phyloP scores from a whole-genome alignment of 2,329 filamentous ascomycete species.

The Penicillium hordei region DNA sequence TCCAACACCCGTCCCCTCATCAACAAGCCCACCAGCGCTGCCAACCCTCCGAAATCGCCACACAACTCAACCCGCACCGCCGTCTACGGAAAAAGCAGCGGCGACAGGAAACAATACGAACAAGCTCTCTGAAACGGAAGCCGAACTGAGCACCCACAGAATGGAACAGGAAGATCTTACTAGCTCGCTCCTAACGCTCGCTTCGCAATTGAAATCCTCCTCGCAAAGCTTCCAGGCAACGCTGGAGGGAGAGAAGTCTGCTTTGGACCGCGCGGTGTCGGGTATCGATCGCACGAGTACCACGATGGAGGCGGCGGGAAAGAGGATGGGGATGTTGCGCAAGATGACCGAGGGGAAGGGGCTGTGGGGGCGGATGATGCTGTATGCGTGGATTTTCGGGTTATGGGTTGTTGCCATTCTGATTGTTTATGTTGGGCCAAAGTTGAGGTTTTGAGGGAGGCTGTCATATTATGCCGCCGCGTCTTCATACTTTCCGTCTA shows the following conservation, averaged over 20 bases:
- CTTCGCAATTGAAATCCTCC: slow-evolving; percentile 71
- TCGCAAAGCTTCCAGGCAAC: slow-evolving; percentile 69
- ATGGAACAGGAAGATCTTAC: slow-evolving; percentile 81
- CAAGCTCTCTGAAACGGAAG: slow-evolving; percentile 57
- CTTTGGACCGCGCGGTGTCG: slow-evolving; percentile 68
- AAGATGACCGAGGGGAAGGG: slow-evolving; percentile 85
- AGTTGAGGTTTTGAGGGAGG: slow-evolving; percentile 72
- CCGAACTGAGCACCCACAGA: slow-evolving; percentile 72
- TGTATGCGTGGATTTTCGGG: slow-evolving; percentile 81
- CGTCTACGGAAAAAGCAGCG: slow-evolving; percentile 18
- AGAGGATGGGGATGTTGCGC: slow-evolving; percentile 72
- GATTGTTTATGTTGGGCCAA: slow-evolving; percentile 82
- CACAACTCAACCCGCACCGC: slow-evolving; percentile 4
- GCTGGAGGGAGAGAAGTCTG: slow-evolving; percentile 71
- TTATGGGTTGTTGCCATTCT: slow-evolving; percentile 76
- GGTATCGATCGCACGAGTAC: slow-evolving; percentile 75
- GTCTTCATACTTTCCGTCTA: neutral
- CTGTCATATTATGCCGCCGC: neutral
- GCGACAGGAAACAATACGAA: slow-evolving; percentile 11
- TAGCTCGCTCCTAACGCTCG: slow-evolving; percentile 76
- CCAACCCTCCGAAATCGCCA: slow-evolving; percentile 32
- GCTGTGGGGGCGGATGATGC: slow-evolving; percentile 78
- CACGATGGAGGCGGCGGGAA: slow-evolving; percentile 73
- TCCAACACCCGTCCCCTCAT: neutral
- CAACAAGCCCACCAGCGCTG: neutral